Evolutionary conservation across 345 rosid genomes (phyloP), one percentile per base, ranked within the genome.

Genomic region (Lenwebbia sp.): DNA sequence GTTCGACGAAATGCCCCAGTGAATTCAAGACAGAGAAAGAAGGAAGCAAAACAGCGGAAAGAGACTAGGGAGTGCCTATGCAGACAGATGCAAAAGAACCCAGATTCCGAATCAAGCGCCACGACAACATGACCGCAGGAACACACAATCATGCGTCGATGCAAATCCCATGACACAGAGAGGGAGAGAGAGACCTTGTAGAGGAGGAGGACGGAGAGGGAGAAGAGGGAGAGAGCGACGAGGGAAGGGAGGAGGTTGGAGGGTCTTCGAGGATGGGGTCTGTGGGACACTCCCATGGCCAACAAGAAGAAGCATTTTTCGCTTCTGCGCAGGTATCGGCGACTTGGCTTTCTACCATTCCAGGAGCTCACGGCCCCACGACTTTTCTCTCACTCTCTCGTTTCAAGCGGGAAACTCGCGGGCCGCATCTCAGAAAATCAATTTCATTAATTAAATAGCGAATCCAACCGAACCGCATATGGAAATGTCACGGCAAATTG

Each of bases 121-220:
- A 8, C 44, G 23, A 17, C 76, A 33, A 65, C 76, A 65, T 4
- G 23, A 19, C 76, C 76, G 19, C 44, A 65, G 3, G 25, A n/a
- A 58, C 8, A n/a, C 70, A 58, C 37, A n/a, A 58, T n/a, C 3
- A 58, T 8, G 3, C 12, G 23, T 65, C 21, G 44, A 33, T 17
- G 76, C 76, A 65, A 21, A 65, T 33, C 25, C 44, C 21, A 54
- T 19, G 86, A 37, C 65, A 1, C 3, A 41, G 49, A 70, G 10
- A 13, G 28, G 70, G 30, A 37, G 50, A 55, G 22, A 19, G 7
- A 30, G 85, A 95, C 99, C 99, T 92, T 92, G 91, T 94, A 93
- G 87, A 95, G 90, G 92, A 95, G 89, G 70, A 95, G 54, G 86
- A 89, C 88, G 60, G 95, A 83, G 90, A 97, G 87, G 83, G 94